Percentiles rank a stretch among this genome's conserved stretches.
These are phyloP conservation scores for Lachancea dasiensis DNA, from an alignment of 805 yeast genomes.

Conservation along the genomic window DNA sequence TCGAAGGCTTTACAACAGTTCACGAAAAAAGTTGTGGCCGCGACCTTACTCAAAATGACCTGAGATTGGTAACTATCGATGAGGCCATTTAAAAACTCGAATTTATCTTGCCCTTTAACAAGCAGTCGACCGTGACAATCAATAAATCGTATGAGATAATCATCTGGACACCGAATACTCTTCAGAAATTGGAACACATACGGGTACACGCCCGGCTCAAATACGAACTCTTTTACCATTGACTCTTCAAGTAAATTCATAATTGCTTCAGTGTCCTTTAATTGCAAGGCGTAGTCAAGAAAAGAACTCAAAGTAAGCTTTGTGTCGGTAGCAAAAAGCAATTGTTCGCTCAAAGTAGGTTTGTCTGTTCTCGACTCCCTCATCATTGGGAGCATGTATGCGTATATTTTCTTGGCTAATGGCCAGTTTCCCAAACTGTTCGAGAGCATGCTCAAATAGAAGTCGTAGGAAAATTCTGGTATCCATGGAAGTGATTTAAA, in stretches of 20 bases:
- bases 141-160: constrained; percentile 30
- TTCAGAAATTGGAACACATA: constrained; percentile 31
- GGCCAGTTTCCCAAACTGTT: constrained; percentile 33
- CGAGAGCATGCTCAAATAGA: constrained; percentile 32
- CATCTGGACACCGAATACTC: constrained; percentile 28
- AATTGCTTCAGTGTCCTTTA: constrained; percentile 29
- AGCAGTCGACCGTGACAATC: constrained; percentile 32
- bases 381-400: constrained; percentile 35
- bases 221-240: constrained; percentile 30
- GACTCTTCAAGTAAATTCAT: constrained; percentile 38
- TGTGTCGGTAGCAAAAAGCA: constrained; percentile 23
- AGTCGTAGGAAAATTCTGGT: constrained; percentile 37
- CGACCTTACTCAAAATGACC: constrained; percentile 19
- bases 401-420: constrained; percentile 32
- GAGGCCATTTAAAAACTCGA: constrained; percentile 28
- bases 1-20: constrained; percentile 19
- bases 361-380: constrained; percentile 10
- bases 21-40: constrained; percentile 31
- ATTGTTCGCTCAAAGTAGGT: constrained; percentile 17
- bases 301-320: constrained; percentile 22
- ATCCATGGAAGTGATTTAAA: constrained; percentile 36
- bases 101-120: constrained; percentile 16
- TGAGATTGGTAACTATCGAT: constrained; percentile 21
- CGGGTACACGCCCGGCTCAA: constrained; percentile 31
- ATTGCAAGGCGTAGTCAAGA: constrained; percentile 26